phyloP scores from a whole-genome alignment of 306 rosid species.

The Vigna reflexopilosa region DNA sequence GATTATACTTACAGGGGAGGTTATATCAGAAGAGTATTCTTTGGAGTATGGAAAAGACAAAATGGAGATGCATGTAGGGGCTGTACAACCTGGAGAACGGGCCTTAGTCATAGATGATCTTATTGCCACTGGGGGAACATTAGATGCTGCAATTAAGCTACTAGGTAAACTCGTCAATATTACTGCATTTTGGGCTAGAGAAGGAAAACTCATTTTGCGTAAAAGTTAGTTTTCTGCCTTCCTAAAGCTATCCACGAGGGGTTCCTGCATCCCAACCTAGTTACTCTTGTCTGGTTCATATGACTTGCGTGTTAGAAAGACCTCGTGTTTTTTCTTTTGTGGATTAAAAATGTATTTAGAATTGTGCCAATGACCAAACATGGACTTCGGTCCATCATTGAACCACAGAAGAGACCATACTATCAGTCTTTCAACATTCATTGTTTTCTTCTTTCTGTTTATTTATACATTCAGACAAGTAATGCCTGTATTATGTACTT shows the following conservation, averaged over 20 bases:
- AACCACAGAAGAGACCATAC: slow-evolving; percentile 25
- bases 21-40: slow-evolving; percentile 95
- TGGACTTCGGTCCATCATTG: background rate
- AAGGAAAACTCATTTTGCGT: slow-evolving; percentile 3
- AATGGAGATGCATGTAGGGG: slow-evolving; percentile 99
- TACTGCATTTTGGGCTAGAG: background rate
- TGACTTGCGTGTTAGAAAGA: slow-evolving; percentile 8
- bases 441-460: slow-evolving; percentile 8
- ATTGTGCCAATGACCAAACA: slow-evolving; percentile 24
- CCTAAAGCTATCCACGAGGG: slow-evolving; percentile 6
- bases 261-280: background rate
- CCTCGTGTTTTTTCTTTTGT: slow-evolving; percentile 5
- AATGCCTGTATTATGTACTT: slow-evolving; percentile 6
- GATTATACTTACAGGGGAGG: slow-evolving; percentile 70
- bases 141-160: slow-evolving; percentile 86
- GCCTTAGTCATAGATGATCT: slow-evolving; percentile 95
- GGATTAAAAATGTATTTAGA: slow-evolving; percentile 14
- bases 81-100: slow-evolving; percentile 88
- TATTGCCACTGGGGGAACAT: slow-evolving; percentile 97
- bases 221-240: background rate
- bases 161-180: slow-evolving; percentile 66
- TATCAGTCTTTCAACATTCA: slow-evolving; percentile 16
- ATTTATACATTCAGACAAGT: slow-evolving; percentile 25
- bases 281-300: slow-evolving; percentile 32
- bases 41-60: slow-evolving; percentile 95